Evolutionary conservation across 1,284 basidiomycete genomes (phyloP).

Genomic region (Boletus sp.): DNA sequence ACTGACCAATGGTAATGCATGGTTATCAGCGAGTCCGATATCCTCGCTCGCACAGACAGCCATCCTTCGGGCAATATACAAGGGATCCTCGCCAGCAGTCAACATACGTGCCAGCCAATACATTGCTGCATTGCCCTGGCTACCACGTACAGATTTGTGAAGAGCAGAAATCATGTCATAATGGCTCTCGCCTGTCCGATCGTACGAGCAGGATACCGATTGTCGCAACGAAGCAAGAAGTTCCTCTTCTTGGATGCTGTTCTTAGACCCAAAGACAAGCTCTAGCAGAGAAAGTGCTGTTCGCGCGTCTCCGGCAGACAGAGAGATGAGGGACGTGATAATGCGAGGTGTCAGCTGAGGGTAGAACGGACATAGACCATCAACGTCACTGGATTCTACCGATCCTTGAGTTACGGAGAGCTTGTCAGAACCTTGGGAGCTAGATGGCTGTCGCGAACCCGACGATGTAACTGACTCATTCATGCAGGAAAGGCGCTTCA

Average conservation of each 20-base stretch:
- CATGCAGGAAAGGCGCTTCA: slow-evolving; percentile 37
- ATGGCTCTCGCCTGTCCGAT: slow-evolving; percentile 70
- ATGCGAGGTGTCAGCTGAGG: slow-evolving; percentile 49
- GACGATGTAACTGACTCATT: neutral
- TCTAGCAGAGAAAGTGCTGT: slow-evolving; percentile 67
- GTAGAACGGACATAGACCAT: slow-evolving; percentile 30
- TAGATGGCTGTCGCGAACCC: slow-evolving; percentile 2
- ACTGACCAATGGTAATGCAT: slow-evolving; percentile 67
- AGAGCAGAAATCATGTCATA: slow-evolving; percentile 89
- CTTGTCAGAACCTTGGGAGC: slow-evolving; percentile 16
- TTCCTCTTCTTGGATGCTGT: slow-evolving; percentile 38
- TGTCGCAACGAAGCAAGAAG: slow-evolving; percentile 48
- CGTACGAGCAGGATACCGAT: slow-evolving; percentile 62
- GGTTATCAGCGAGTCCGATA: slow-evolving; percentile 73
- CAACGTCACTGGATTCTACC: slow-evolving; percentile 8
- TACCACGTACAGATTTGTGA: slow-evolving; percentile 84
- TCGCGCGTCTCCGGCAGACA: slow-evolving; percentile 68
- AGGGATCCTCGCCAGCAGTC: slow-evolving; percentile 81
- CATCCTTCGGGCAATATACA: slow-evolving; percentile 80
- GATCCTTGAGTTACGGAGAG: slow-evolving; percentile 18
- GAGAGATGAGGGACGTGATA: slow-evolving; percentile 48
- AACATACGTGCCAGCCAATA: slow-evolving; percentile 90
- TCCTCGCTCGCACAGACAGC: slow-evolving; percentile 86
- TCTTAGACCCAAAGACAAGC: slow-evolving; percentile 47
- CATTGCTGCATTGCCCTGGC: slow-evolving; percentile 76